Conservation (phyloP, 768 basidiomycete genomes). For the Tylopilus vinaceipallidus region DNA sequence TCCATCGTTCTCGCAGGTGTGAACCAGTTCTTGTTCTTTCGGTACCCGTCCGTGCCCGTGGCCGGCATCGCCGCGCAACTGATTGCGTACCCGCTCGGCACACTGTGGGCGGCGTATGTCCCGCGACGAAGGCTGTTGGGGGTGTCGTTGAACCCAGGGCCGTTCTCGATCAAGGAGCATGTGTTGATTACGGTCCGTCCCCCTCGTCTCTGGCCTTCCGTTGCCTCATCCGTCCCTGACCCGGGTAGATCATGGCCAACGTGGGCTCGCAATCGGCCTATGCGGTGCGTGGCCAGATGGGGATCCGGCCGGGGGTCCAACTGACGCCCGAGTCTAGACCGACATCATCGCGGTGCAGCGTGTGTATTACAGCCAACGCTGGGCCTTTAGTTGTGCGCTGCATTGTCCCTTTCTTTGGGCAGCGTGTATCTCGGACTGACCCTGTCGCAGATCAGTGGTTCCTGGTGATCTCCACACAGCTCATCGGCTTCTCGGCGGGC, state of each 20-base stretch:
- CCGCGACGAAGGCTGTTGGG: conserved; percentile 60
- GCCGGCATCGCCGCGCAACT: conserved; percentile 67
- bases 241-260: conserved; percentile 52
- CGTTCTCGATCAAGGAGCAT: conserved; percentile 76
- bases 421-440: neutral
- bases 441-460: conserved; percentile 68
- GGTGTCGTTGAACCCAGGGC: conserved; percentile 67
- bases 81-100: conserved; percentile 67
- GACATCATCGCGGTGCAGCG: conserved; percentile 77
- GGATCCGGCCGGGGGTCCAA: too few relatives aligned
- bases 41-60: conserved; percentile 65
- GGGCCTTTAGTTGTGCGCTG: conserved; percentile 55
- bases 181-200: conserved; percentile 56
- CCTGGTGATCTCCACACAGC: conserved; percentile 69
- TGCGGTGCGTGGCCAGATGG: conserved; percentile 36
- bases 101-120: conserved; percentile 49
- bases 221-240: too few relatives aligned
- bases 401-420: conserved; percentile 3
- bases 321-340: conserved; percentile 43
- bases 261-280: conserved; percentile 67
- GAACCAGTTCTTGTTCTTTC: conserved; percentile 79
- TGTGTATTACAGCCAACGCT: conserved; percentile 66
- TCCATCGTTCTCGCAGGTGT: conserved; percentile 62
- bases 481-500: conserved; percentile 84
- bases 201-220: too few relatives aligned